Evolutionary conservation across 176 grass and related monocot genomes (phyloP), one percentile per base, ranked within the genome.

Genomic region (Saccharum officinarum): DNA sequence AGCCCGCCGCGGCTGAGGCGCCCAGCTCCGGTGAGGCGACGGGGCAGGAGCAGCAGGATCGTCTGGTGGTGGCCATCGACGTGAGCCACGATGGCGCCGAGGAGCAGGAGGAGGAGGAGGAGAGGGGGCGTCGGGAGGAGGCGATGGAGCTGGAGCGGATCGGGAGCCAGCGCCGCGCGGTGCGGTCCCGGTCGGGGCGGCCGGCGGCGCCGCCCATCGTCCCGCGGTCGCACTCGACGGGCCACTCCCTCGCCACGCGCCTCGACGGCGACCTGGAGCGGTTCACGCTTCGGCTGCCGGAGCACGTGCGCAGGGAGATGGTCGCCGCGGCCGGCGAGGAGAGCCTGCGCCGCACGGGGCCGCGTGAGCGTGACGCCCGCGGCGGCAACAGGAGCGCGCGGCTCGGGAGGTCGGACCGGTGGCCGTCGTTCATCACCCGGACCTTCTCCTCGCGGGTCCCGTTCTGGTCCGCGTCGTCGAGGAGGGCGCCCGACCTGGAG

Each of bases 211-310:
- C 83, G 30, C 85, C 90, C 37, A 5, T 38, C 8, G 67, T 86
- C 83, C 64, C 84, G 88, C 87, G 93, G 46, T 95, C 96, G 18
- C 93, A 95, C 69, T 95, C 96, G 47, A 98, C 96, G 3, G 96
- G 95, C 49, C 93, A 95, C 78, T 93, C 91, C 69, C 46, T 90
- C 76, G 71, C 76, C 26, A 9, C 74, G 7, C 86, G 26, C 59
- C 42, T 86, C 41, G 86, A 86, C 20, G 88, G 69, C 31, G 71
- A 89, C 81, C 45, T 87, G 15, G 90, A 97, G 65, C 88, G 87
- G 74, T 97, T 90, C 90, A 97, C 94, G 62, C 94, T 97, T 59
- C 90, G 87, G 6, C 87, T 97, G 26, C 94, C 94, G 30, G 85
- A 97, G 41, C 89, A 89, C 86, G 85, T 97, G 64, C 87, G 73